Base-by-base conservation (phyloP, 2,329 filamentous ascomycete species). In the Stemphylium lycopersici region DNA sequence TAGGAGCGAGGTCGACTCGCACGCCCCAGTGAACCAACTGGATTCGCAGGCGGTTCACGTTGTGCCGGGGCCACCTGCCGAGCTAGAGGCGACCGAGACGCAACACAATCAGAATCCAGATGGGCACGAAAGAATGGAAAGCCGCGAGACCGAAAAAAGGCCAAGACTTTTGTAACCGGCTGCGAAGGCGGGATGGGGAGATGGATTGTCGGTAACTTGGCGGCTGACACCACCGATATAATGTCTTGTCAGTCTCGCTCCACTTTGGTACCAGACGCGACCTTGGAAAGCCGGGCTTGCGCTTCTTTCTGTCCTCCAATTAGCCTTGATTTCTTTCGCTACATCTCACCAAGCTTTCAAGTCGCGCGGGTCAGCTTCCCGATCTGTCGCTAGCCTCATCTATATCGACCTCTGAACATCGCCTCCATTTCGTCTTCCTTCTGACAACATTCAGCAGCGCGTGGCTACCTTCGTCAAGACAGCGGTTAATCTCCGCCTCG, bases 101-200 rank as follows among this genome's bases (percentile, higher is more conserved):
- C 16, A 13, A 6, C 6, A 2, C 26, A 4, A 13, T 10, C 10
- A 12, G 26, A 26, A 24, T 22, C 16, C 29, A 43, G 33, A 38
- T 29, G 15, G 22, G 22, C 15, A 16, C 32, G 13, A 15, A 38
- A 29, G 33, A 15, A 29, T 33, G 34, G 20, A 37, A 34, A 38
- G 12, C 10, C 20, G 29, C 6, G 10, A 20, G 32, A 4, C 11
- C 22, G 20, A 13, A 31, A n/a, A 26, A 46, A 29, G 10, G 36
- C 13, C 24, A 22, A 18, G 24, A 39, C 15, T 12, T 18, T 18
- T 16, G 33, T 12, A 31, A 29, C 22, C 6, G 15, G 7, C 31
- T 18, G 22, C 22, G 2, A 22, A 29, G 26, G n/a, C 13, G 26
- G 33, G 24, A 32, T 11, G 46, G 33, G 58, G 74, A 75, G 72